A percentile compares a stretch with the other conserved stretches of the same genome.
Conservation (phyloP, 306 rosid genomes). For the Trifolium fragiferum region DNA sequence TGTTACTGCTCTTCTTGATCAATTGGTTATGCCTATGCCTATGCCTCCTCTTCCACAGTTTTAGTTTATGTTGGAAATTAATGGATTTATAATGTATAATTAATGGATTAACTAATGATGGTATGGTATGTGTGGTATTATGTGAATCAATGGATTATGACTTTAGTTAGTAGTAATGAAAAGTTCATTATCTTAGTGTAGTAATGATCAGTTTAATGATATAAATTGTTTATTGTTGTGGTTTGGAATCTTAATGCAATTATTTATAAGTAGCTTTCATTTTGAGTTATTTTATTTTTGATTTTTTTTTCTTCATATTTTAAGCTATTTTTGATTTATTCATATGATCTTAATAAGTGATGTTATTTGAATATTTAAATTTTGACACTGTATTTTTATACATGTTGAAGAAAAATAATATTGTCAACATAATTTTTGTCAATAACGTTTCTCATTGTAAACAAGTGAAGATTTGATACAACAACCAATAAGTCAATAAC, state of each 20-base stretch:
- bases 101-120: not conserved
- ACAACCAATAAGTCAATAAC: too few relatives aligned
- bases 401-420: too few relatives aligned
- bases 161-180: not conserved
- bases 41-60: constrained; percentile 63
- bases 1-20: constrained; percentile 77
- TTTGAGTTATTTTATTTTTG: not conserved
- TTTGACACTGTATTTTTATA: too few relatives aligned
- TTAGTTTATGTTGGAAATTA: not conserved
- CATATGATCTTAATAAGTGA: too few relatives aligned
- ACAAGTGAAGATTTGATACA: too few relatives aligned
- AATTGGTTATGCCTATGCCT: constrained; percentile 53
- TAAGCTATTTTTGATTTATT: too few relatives aligned
- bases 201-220: not conserved
- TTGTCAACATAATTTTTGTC: too few relatives aligned
- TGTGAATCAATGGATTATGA: not conserved
- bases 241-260: not conserved
- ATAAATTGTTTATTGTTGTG: not conserved
- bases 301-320: too few relatives aligned
- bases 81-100: not conserved
- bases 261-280: not conserved
- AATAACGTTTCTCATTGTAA: too few relatives aligned
- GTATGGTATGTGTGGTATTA: not conserved
- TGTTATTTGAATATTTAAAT: too few relatives aligned
- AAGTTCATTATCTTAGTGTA: not conserved